A percentile compares a stretch with the other conserved stretches of the same genome.
Conservation (phyloP, 2,329 filamentous ascomycete genomes). For the Apiospora hydei region DNA sequence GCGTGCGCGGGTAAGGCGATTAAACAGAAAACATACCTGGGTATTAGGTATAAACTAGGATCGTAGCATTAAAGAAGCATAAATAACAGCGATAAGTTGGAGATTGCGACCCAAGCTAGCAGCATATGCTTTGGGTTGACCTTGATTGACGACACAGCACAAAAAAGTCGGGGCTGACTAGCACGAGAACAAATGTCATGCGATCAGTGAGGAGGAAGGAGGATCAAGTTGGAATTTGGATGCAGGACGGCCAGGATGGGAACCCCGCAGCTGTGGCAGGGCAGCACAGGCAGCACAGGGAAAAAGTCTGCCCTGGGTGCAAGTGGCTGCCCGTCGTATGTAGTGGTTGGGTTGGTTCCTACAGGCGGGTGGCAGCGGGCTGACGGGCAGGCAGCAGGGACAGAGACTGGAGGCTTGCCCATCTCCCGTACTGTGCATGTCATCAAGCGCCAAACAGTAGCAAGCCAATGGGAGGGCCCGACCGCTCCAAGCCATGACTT, state of each 20-base stretch:
- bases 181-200: conserved; percentile 2
- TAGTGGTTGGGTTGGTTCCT: conserved; percentile 3
- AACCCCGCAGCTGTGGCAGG: conserved; percentile 8
- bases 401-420: no score
- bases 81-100: background rate
- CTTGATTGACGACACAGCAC: background rate
- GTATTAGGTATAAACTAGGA: background rate
- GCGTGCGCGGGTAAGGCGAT: conserved; percentile 8
- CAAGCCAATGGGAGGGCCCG: conserved; percentile 7
- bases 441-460: background rate
- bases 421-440: background rate
- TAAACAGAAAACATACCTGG: background rate
- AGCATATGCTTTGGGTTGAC: background rate
- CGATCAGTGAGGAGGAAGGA: conserved; percentile 11
- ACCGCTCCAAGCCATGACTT: conserved; percentile 5
- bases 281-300: background rate
- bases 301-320: background rate
- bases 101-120: background rate
- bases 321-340: background rate
- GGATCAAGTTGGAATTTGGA: background rate
- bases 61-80: background rate
- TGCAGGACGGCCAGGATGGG: background rate
- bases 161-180: conserved; percentile 2
- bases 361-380: background rate
- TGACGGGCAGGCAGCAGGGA: background rate